These are phyloP conservation scores for Gentiana dahurica DNA, from an alignment of 257 asterid species.

Conservation along the genomic window DNA sequence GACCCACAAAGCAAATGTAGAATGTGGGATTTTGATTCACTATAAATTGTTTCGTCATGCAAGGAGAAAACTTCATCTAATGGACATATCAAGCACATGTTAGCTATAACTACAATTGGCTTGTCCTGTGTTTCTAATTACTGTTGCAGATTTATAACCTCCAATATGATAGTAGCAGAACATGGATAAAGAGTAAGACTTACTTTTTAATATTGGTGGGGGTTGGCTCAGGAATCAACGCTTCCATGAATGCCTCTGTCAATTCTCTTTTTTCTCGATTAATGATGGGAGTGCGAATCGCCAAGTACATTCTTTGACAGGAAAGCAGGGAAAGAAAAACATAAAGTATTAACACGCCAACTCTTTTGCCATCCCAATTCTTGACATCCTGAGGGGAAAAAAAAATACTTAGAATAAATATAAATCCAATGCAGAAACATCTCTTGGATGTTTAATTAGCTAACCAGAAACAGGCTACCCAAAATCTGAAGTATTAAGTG, in stretches of 20 bases:
- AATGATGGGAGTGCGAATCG: slow-evolving; percentile 63
- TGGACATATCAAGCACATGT: background rate
- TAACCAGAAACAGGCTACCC: background rate
- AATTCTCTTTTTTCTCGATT: slow-evolving; percentile 62
- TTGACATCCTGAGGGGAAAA: slow-evolving; percentile 52
- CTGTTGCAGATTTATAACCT: no score
- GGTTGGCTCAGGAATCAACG: slow-evolving; percentile 89
- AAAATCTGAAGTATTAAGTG: no score
- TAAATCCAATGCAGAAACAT: background rate
- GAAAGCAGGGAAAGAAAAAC: slow-evolving; percentile 39
- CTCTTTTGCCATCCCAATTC: slow-evolving; percentile 75
- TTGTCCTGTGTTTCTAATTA: background rate
- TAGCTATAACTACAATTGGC: background rate
- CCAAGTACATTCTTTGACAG: slow-evolving; percentile 47
- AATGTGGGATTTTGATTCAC: no score
- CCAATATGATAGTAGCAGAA: background rate
- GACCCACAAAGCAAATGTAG: no score
- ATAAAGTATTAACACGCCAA: slow-evolving; percentile 60
- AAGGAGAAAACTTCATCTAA: no score
- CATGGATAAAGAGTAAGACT: slow-evolving; percentile 14
- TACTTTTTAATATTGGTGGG: slow-evolving; percentile 70
- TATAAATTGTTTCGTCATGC: no score
- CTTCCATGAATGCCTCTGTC: slow-evolving; percentile 92
- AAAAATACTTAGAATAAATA: background rate
- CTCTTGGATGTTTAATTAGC: background rate